Base-by-base conservation (phyloP, 163 green algal species). In the Scenedesmus sp. region DNA sequence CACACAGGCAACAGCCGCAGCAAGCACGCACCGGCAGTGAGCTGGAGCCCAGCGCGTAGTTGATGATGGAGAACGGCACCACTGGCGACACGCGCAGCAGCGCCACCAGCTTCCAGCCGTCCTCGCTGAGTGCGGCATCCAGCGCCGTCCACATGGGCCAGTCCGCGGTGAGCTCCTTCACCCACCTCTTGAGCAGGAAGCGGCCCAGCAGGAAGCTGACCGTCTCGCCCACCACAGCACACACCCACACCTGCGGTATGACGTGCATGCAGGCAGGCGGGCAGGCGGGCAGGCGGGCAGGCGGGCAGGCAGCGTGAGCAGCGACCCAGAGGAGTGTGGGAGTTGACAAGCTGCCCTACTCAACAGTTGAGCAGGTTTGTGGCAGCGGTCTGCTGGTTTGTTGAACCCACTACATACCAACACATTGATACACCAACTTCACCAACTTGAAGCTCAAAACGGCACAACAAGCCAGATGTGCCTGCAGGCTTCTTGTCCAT, bases 41-140 rank as follows among this genome's bases (percentile, higher is more conserved):
- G 68, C 59, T 92, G 70, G 37, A 81, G 26, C 85, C 90, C 20
- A 97, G 90, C 7, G 95, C 94, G 43, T 97, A 97, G 79, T 98
- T 98, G 70, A 98, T 91, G 26, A 98, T 53, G 68, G 96, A 96
- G 92, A 95, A 98, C 35, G 96, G 96, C 10, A 96, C 91, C 16
- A 96, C 91, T 7, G 96, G 96, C 7, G 88, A 96, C 33, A 97
- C 87, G 26, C 96, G 93, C 93, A 98, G 92, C 78, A 98, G 94
- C 44, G 91, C 93, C 37, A 98, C 93, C 89, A 98, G 93, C 90
- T 97, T 98, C 95, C 95, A 98, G 40, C 94, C 96, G 79, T 97
- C 86, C 61, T 90, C 86, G 5, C 35, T 59, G 26, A 93, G 87
- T 30, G 95, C 95, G 59, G 89, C 85, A 76, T 97, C 93, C 16